Conservation (phyloP, 2,329 filamentous ascomycete genomes). For the Microsporum ferrugineum region DNA sequence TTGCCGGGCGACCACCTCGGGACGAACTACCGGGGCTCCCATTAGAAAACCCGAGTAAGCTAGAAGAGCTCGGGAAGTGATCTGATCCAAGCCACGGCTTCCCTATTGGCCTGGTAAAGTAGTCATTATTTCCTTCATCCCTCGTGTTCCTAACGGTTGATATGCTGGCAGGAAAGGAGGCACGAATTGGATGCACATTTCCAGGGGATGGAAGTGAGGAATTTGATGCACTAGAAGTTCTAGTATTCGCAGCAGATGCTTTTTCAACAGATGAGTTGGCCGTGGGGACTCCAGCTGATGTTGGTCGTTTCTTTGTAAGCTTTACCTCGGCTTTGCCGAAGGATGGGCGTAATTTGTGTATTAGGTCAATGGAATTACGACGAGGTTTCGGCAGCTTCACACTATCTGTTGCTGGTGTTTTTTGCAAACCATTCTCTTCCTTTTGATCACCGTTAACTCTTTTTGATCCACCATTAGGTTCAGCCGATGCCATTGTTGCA, state of each 20-base stretch:
- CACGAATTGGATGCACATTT: neutral
- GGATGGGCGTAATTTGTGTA: conserved; percentile 8
- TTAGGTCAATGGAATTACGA: conserved; percentile 9
- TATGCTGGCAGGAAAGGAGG: neutral
- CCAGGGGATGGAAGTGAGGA: neutral
- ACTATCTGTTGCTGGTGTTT: neutral
- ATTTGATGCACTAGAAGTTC: neutral
- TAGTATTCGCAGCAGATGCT: neutral
- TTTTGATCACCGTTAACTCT: neutral
- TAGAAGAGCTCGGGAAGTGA: conserved; percentile 4
- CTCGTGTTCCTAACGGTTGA: neutral
- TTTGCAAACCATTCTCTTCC: neutral
- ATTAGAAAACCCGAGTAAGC: neutral
- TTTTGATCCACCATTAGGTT: neutral
- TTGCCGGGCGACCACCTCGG: neutral
- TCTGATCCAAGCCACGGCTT: conserved; percentile 5
- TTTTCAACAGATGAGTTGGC: neutral
- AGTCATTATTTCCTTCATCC: neutral
- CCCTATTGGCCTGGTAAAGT: neutral
- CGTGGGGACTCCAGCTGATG: neutral
- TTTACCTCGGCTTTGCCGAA: neutral
- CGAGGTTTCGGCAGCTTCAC: neutral
- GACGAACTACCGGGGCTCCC: neutral
- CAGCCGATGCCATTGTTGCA: neutral
- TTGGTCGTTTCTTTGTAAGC: conserved; percentile 3